Percentiles rank a stretch among this genome's conserved stretches.
Evolutionary conservation across 2,329 filamentous ascomycete species (phyloP).

Genomic region (Trichoderma cornu-damae): DNA sequence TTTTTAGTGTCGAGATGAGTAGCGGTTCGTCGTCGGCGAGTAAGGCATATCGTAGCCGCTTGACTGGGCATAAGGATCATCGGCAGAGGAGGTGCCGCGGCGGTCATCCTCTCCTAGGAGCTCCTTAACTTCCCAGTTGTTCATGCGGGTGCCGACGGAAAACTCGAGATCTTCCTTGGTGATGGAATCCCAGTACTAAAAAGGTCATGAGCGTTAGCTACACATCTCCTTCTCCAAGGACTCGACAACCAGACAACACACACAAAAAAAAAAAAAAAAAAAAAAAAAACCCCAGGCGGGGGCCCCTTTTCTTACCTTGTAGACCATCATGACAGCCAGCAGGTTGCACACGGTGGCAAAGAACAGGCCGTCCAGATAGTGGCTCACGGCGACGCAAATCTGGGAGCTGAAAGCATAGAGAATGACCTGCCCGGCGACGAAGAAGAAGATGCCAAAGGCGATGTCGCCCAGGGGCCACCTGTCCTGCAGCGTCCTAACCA

Average conservation of each 20-base stretch:
- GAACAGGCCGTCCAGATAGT: slow-evolving; percentile 92
- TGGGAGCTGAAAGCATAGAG: slow-evolving; percentile 82
- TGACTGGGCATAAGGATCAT: slow-evolving; percentile 58
- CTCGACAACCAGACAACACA: too few relatives aligned
- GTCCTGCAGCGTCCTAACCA: slow-evolving; percentile 85
- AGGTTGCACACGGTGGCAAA: slow-evolving; percentile 93
- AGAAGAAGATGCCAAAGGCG: slow-evolving; percentile 82
- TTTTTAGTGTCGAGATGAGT: slow-evolving; percentile 44
- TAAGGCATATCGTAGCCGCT: slow-evolving; percentile 50
- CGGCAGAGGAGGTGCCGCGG: slow-evolving; percentile 65
- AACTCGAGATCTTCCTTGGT: slow-evolving; percentile 98
- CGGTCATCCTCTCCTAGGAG: slow-evolving; percentile 75
- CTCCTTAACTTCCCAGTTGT: slow-evolving; percentile 99
- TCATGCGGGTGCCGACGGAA: slow-evolving; percentile 88
- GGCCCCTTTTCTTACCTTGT: slow-evolving; percentile 67
- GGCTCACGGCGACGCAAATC: slow-evolving; percentile 78
- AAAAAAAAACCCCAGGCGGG: too few relatives aligned
- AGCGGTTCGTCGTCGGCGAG: slow-evolving; percentile 41
- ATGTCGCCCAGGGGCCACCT: slow-evolving; percentile 95
- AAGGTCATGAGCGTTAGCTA: slow-evolving; percentile 16
- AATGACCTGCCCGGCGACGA: slow-evolving; percentile 85
- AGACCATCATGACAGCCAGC: slow-evolving; percentile 97
- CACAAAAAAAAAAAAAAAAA: too few relatives aligned
- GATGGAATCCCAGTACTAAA: slow-evolving; percentile 96
- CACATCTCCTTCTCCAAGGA: neutral